Evolutionary conservation across 495 filamentous ascomycete species (phyloP).

Genomic region (Opeltia flavorubescens): DNA sequence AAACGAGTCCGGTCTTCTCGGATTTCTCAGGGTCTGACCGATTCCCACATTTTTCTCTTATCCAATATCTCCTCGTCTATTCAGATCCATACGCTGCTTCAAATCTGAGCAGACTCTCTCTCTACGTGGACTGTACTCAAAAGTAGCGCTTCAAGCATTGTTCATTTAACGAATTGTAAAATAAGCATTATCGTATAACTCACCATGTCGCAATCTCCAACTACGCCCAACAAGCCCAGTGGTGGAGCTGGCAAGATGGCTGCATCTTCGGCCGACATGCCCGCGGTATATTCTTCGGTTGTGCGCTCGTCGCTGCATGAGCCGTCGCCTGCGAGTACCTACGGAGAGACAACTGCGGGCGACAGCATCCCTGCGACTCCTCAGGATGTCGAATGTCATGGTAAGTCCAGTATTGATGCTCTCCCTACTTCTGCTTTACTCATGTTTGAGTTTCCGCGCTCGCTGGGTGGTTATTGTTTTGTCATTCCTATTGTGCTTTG

Average conservation of each 20-base stretch:
- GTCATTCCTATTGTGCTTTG: background rate
- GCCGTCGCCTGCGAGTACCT: conserved; percentile 26
- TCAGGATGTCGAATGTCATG: conserved; percentile 5
- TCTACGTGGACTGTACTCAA: no score
- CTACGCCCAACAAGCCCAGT: conserved; percentile 12
- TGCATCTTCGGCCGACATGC: conserved; percentile 6
- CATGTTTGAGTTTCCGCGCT: background rate
- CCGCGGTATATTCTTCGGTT: conserved; percentile 5
- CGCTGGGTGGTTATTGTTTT: background rate
- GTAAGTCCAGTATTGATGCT: conserved; percentile 6
- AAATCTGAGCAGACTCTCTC: no score
- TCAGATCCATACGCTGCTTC: no score
- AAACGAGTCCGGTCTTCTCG: background rate
- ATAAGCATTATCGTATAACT: background rate
- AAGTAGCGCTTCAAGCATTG: no score
- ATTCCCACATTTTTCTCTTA: background rate
- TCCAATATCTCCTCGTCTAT: no score
- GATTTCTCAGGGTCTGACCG: background rate
- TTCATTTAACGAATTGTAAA: no score
- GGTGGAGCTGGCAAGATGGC: background rate
- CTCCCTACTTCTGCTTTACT: background rate
- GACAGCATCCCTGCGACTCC: conserved; percentile 21
- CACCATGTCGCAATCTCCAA: conserved; percentile 14
- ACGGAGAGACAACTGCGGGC: conserved; percentile 19
- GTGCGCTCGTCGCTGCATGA: conserved; percentile 14